Evolutionary conservation across 2,329 filamentous ascomycete species (phyloP), one percentile per base, ranked within the genome.

Genomic region (Geoglossum cookeanum): DNA sequence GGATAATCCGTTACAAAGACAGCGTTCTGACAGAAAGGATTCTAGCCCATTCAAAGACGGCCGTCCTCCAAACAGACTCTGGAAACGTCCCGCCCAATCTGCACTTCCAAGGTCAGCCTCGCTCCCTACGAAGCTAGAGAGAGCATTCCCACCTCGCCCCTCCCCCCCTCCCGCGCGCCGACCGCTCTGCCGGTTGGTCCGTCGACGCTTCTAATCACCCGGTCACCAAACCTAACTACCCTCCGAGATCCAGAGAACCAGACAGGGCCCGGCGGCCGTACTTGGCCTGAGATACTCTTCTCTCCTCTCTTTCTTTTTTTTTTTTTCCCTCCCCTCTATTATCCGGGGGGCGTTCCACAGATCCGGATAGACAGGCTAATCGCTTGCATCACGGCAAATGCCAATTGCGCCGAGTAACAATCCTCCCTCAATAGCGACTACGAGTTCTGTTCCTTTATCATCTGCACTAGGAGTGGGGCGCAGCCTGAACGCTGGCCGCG

Each of bases 401-500:
- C 49, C 49, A 53, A 53, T 53, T 53, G 49, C 49, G 49, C 49
- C 49, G 49, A 53, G 30, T 22, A 33, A 53, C 30, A 53, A 35
- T 35, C 49, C 30, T 51, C 30, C 48, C 30, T 53, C 49, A 35
- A 30, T 53, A 52, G 6, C 48, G 15, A 53, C 4, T 3, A 53
- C 22, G n/a, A 35, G 11, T n/a, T 8, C 49, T 17, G 30, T 30
- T 17, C 37, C 49, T 33, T 35, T 35, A 53, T 35, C 49, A 37
- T 32, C 49, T 8, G 29, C 30, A 22, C 49, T 35, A 33, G 49
- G 49, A 35, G 33, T 35, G 49, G 49, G 49, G n/a, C 49, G 49
- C 33, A 53, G 30, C 49, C 13, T 53, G 30, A 37, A 17, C 29
- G 49, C 49, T 17, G 49, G 30, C 30, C 30, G 49, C 15, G 33